Percentiles rank a stretch among this genome's conserved stretches.
Conservation (phyloP, 129 eudicot genomes). For the Heracleum sosnowskyi region DNA sequence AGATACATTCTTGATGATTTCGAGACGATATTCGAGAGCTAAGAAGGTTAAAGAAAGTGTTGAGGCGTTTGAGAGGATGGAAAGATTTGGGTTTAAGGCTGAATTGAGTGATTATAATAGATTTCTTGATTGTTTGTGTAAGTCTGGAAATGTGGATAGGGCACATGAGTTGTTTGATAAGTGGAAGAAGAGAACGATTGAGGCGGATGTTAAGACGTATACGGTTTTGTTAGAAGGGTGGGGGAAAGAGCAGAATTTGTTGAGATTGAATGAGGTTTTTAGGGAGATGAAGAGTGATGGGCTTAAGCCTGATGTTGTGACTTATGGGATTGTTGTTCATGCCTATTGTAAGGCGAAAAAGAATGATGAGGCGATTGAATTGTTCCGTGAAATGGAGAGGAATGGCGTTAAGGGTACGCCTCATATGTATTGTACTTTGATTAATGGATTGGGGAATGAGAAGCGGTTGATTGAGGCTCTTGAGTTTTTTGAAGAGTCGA, state of each 20-base stretch:
- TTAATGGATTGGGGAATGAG: conserved; percentile 68
- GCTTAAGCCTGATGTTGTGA: conserved; percentile 76
- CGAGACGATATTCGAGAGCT: conserved; percentile 69
- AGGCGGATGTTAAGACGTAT: conserved; percentile 61
- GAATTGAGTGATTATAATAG: conserved; percentile 60
- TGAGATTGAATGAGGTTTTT: conserved; percentile 59
- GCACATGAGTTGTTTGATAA: conserved; percentile 83
- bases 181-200: conserved; percentile 52
- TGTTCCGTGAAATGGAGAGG: conserved; percentile 57
- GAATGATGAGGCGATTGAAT: conserved; percentile 45
- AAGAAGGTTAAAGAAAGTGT: conserved; percentile 64
- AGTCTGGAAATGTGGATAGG: conserved; percentile 53
- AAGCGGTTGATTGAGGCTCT: conserved; percentile 54
- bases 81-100: conserved; percentile 47
- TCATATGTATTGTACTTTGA: conserved; percentile 86
- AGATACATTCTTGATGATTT: conserved; percentile 62
- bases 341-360: conserved; percentile 66
- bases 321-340: conserved; percentile 73
- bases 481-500: conserved; percentile 53
- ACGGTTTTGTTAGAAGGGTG: conserved; percentile 77
- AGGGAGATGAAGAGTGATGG: conserved; percentile 70
- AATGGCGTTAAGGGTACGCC: conserved; percentile 51
- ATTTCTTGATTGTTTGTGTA: conserved; percentile 59
- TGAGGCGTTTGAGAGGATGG: conserved; percentile 72
- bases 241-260: conserved; percentile 64